Conservation (phyloP, 1,284 basidiomycete genomes). For the Inonotus obliquus region DNA sequence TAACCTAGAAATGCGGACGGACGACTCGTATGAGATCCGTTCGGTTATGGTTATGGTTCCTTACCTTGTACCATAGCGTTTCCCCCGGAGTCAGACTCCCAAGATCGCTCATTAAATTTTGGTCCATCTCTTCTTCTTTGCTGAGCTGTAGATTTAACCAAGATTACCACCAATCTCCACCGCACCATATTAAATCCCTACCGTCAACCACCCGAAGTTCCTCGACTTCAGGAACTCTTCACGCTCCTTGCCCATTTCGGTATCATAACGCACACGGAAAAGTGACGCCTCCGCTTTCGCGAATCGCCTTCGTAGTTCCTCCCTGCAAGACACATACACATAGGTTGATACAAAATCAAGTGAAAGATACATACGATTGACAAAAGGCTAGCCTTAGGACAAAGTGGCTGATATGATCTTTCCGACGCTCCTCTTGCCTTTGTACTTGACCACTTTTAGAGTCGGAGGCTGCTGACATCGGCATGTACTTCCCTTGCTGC, state of each 20-base stretch:
- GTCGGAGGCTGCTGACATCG: slow-evolving; percentile 39
- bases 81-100: slow-evolving; percentile 8
- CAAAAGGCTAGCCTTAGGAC: slow-evolving; percentile 95
- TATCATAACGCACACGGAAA: slow-evolving; percentile 83
- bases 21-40: background rate
- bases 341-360: background rate
- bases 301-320: slow-evolving; percentile 88
- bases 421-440: slow-evolving; percentile 63
- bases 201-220: slow-evolving; percentile 75
- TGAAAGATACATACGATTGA: slow-evolving; percentile 67
- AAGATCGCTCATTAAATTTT: slow-evolving; percentile 7
- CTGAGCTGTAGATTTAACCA: slow-evolving; percentile 1
- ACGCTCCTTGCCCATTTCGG: slow-evolving; percentile 58
- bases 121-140: slow-evolving; percentile 11
- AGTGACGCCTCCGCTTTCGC: slow-evolving; percentile 85
- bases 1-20: slow-evolving; percentile 36
- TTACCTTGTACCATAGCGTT: slow-evolving; percentile 12
- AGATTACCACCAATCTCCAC: background rate
- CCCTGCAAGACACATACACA: slow-evolving; percentile 44
- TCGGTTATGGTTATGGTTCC: background rate
- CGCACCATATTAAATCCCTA: slow-evolving; percentile 30
- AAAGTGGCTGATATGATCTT: slow-evolving; percentile 93
- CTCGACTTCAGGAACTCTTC: slow-evolving; percentile 71
- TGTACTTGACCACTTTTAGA: background rate
- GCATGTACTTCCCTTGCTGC: slow-evolving; percentile 70